phyloP scores from a whole-genome alignment of 2,329 filamentous ascomycete species.

The Thielaviopsis ethacetica region DNA sequence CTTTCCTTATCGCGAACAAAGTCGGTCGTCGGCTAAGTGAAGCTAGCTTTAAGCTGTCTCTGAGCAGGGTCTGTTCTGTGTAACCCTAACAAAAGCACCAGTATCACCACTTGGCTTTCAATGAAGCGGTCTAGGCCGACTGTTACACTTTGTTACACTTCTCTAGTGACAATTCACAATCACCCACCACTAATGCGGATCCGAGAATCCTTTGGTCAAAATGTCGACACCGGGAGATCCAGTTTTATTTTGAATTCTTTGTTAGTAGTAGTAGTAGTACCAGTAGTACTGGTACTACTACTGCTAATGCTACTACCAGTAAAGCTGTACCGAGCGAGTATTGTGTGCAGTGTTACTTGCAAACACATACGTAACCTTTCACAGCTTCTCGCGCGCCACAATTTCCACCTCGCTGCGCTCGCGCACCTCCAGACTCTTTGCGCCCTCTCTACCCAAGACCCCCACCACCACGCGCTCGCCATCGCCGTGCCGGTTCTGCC shows the following conservation, averaged over 20 bases:
- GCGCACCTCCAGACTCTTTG: background rate
- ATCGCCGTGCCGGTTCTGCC: conserved; percentile 34
- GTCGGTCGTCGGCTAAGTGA: background rate
- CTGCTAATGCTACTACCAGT: background rate
- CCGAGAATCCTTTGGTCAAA: no score
- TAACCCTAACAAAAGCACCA: background rate
- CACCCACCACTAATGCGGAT: background rate
- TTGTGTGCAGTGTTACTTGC: background rate
- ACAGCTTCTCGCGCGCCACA: background rate
- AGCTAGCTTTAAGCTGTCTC: background rate
- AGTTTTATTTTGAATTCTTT: background rate
- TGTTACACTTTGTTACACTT: background rate
- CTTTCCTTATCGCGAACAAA: background rate
- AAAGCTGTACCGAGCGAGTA: no score
- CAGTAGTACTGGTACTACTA: no score
- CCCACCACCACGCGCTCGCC: conserved; percentile 38
- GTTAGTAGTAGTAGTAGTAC: background rate
- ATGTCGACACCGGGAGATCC: background rate
- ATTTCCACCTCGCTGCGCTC: background rate
- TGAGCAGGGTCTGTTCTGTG: background rate
- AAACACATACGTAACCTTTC: background rate
- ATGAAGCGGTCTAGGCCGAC: background rate
- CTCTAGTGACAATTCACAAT: background rate
- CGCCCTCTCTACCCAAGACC: conserved; percentile 2
- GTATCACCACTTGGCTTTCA: background rate